phyloP scores from a whole-genome alignment of 2,329 filamentous ascomycete species.

The Penicillium sp. region DNA sequence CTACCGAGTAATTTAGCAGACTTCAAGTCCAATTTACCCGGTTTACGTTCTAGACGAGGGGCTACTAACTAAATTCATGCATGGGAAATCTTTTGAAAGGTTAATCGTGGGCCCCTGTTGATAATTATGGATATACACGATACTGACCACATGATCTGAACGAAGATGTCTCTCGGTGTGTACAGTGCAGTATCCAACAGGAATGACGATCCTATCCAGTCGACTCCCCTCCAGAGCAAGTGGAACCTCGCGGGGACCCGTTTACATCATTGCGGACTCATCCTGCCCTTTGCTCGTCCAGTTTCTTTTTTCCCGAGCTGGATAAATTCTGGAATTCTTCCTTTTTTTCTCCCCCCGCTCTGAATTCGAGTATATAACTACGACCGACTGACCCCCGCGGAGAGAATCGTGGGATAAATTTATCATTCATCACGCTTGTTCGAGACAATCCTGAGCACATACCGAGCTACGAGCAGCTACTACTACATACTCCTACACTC shows the following conservation, averaged over 20 bases:
- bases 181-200: background rate
- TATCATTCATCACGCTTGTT: constrained; percentile 11
- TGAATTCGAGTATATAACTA: background rate
- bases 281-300: constrained; percentile 4
- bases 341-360: background rate
- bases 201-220: background rate
- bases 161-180: too few species aligned
- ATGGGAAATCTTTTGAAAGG: constrained; percentile 13
- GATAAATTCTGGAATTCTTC: constrained; percentile 17
- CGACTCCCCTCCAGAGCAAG: background rate
- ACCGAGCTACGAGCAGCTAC: background rate
- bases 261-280: constrained; percentile 34
- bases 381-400: background rate
- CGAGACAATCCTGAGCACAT: background rate
- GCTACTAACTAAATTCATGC: constrained; percentile 12
- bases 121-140: too few species aligned
- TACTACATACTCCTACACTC: background rate
- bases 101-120: background rate
- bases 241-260: constrained; percentile 7
- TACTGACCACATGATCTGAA: background rate
- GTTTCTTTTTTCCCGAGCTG: constrained; percentile 10
- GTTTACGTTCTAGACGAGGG: constrained; percentile 5
- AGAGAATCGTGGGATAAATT: background rate
- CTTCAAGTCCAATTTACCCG: constrained; percentile 2
- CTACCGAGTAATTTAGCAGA: constrained; percentile 12